These are phyloP conservation scores for Pyrenochaeta sp. DNA, from an alignment of 2,329 filamentous ascomycete genomes.

Conservation along the genomic window DNA sequence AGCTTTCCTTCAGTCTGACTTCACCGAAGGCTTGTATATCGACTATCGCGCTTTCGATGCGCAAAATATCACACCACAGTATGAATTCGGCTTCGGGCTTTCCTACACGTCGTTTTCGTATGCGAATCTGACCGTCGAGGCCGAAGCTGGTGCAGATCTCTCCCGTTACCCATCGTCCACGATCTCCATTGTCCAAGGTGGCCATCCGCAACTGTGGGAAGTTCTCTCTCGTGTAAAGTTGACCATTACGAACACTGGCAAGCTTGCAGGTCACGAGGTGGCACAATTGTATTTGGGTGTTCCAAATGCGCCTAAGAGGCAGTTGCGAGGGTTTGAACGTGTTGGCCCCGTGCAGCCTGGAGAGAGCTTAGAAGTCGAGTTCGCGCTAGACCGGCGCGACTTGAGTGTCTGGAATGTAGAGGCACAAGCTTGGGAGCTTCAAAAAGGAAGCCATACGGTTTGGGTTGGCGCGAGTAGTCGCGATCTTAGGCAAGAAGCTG, in stretches of 20 bases:
- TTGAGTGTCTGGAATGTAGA: constrained; percentile 83
- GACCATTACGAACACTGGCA: constrained; percentile 74
- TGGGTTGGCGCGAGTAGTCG: constrained; percentile 49
- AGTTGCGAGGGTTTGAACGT: constrained; percentile 81
- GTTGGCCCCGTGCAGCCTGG: constrained; percentile 72
- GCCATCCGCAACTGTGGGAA: constrained; percentile 67
- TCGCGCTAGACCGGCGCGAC: constrained; percentile 76
- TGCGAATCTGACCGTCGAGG: too few species aligned
- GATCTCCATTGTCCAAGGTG: constrained; percentile 38
- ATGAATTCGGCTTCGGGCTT: constrained; percentile 81
- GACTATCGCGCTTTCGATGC: constrained; percentile 80
- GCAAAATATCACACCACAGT: constrained; percentile 70
- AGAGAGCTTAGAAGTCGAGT: constrained; percentile 68
- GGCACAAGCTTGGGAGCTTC: constrained; percentile 77
- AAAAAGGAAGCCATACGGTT: constrained; percentile 35
- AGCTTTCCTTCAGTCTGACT: constrained; percentile 71
- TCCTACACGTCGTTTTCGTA: constrained; percentile 73
- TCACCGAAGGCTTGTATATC: constrained; percentile 79
- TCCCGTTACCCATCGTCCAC: constrained; percentile 15
- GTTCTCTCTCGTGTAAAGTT: constrained; percentile 70
- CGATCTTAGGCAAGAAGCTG: constrained; percentile 36
- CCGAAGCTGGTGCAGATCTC: too few species aligned
- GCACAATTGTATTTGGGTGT: constrained; percentile 73
- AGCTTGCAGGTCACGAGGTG: constrained; percentile 71
- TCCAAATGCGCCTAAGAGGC: constrained; percentile 69